Percentiles rank a stretch among this genome's conserved stretches.
phyloP scores from a whole-genome alignment of 1,139 yeast species.

The Taphrina betulina region DNA sequence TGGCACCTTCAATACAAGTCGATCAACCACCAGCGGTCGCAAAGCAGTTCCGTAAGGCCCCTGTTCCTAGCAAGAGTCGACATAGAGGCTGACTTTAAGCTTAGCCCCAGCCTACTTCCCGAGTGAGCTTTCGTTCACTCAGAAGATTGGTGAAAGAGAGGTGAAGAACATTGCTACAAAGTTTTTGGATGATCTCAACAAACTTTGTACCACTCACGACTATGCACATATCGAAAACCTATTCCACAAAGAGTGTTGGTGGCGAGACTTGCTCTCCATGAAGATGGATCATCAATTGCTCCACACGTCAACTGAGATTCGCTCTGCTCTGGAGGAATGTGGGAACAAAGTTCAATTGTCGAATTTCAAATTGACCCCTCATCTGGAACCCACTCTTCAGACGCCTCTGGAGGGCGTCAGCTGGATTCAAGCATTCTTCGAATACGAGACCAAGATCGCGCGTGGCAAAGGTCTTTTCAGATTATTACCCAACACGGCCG shows the following conservation, averaged over 20 bases:
- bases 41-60: constrained; percentile 2
- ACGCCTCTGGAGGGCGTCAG: constrained; percentile 4
- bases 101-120: constrained; percentile 13
- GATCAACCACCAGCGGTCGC: constrained; percentile 6
- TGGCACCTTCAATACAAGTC: constrained; percentile 20
- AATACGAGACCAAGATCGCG: constrained; percentile 45
- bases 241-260: constrained; percentile 13
- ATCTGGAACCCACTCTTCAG: constrained; percentile 12
- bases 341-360: constrained; percentile 5
- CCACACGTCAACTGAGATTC: constrained; percentile 13
- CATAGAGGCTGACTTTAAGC: constrained; percentile 3
- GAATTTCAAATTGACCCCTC: constrained; percentile 5
- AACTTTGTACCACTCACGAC: background rate
- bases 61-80: background rate
- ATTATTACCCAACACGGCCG: constrained; percentile 7
- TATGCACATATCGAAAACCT: constrained; percentile 1
- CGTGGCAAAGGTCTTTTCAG: constrained; percentile 46
- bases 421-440: constrained; percentile 46
- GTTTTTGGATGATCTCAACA: constrained; percentile 6
- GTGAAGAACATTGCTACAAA: constrained; percentile 14
- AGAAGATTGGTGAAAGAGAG: constrained; percentile 9
- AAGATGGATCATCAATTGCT: constrained; percentile 17
- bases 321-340: background rate
- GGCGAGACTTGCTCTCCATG: constrained; percentile 11
- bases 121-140: background rate